phyloP scores from a whole-genome alignment of 129 eudicot species.

The Daucus carota region DH1_v3.0 NC_030387.2:34343501-34344000 shows the following conservation, averaged over 20 bases:
- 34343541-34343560: slow-evolving; percentile 2
- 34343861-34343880: slow-evolving; percentile 31
- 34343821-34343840: slow-evolving; percentile 39
- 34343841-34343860: slow-evolving; percentile 24
- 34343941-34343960: slow-evolving; percentile 68
- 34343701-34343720: not conserved
- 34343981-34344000: not conserved
- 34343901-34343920: slow-evolving; percentile 74
- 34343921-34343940: slow-evolving; percentile 42
- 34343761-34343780: not conserved
- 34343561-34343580: not conserved
- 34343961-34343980: not conserved
- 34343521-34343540: not conserved
- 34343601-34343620: not conserved
- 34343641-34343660: slow-evolving; percentile 4
- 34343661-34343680: not conserved
- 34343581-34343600: slow-evolving; percentile 1
- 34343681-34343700: not conserved
- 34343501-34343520: not conserved
- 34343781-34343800: slow-evolving; percentile 22
- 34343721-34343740: not conserved
- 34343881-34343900: slow-evolving; percentile 69
- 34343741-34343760: not conserved
- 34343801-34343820: slow-evolving; percentile 36
- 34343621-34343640: not conserved